These are phyloP conservation scores for Ogataea pilisensis DNA, from an alignment of 805 yeast species.

Conservation along the genomic window DNA sequence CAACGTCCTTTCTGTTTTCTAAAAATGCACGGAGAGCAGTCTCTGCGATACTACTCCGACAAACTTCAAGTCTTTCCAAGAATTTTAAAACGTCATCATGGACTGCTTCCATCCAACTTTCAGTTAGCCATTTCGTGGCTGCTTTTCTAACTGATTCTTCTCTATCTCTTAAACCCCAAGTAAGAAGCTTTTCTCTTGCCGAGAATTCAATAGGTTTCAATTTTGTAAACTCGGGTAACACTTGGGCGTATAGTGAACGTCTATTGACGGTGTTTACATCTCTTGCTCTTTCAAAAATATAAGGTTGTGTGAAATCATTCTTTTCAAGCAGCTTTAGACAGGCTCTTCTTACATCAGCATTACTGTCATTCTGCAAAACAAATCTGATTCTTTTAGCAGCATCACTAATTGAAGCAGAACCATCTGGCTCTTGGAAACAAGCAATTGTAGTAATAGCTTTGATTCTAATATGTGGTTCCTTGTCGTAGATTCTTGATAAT, in stretches of 20 bases:
- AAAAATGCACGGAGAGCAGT: conserved; percentile 63
- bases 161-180: conserved; percentile 87
- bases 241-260: conserved; percentile 63
- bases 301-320: conserved; percentile 47
- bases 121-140: conserved; percentile 64
- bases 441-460: conserved; percentile 81
- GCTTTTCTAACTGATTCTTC: conserved; percentile 71
- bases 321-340: conserved; percentile 69
- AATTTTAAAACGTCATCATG: conserved; percentile 70
- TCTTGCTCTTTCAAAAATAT: conserved; percentile 73
- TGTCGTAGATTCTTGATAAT: conserved; percentile 62
- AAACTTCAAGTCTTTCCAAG: conserved; percentile 65
- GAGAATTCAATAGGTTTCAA: conserved; percentile 46
- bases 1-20: conserved; percentile 56
- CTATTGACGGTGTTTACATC: conserved; percentile 73
- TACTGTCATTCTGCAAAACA: conserved; percentile 72
- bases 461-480: conserved; percentile 73
- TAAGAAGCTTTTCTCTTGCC: conserved; percentile 61
- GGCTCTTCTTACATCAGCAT: conserved; percentile 86
- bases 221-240: conserved; percentile 64
- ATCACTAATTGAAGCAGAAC: conserved; percentile 37
- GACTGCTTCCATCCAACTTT: conserved; percentile 66
- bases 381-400: conserved; percentile 44
- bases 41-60: conserved; percentile 64
- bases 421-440: conserved; percentile 62